Base-by-base conservation (phyloP, 768 basidiomycete species). In the Harrya chromipes region DNA sequence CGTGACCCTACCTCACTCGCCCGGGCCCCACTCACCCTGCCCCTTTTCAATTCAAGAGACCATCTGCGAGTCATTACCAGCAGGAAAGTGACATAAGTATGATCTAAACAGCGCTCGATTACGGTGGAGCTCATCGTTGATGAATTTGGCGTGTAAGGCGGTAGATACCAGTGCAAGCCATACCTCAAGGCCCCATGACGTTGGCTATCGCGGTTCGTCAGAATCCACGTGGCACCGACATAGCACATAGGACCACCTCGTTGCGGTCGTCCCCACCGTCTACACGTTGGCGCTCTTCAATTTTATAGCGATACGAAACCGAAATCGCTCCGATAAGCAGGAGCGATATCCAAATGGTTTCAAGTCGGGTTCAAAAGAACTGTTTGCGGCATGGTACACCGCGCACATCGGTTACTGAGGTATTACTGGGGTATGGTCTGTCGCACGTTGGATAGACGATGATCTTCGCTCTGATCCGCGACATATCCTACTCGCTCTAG, bases 401-500 rank as follows among this genome's bases (percentile, higher is more conserved):
- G n/a, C n/a, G n/a, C n/a, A n/a, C n/a, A n/a, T n/a, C n/a, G n/a
- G n/a, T n/a, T n/a, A n/a, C n/a, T n/a, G n/a, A n/a, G n/a, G n/a
- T n/a, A n/a, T n/a, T n/a, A n/a, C n/a, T n/a, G n/a, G n/a, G n/a
- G n/a, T n/a, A n/a, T n/a, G n/a, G n/a, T n/a, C n/a, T n/a, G n/a
- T n/a, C n/a, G n/a, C n/a, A n/a, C n/a, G n/a, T n/a, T n/a, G n/a
- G n/a, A n/a, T n/a, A n/a, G n/a, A n/a, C n/a, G n/a, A n/a, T n/a
- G n/a, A n/a, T n/a, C n/a, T n/a, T 93, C 23, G 84, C 84, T 14
- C 72, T 91, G 46, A 82, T 92, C 54, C 76, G 84, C 46, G 84
- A 87, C 84, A 92, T 57, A 83, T 91, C 35, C 88, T 88, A 6
- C 68, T 90, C 45, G 90, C 89, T 40, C 72, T 85, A 59, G 89